These are phyloP conservation scores for Vanilla planifolia DNA, from an alignment of 106 monocot species.

Conservation along the genomic window DNA sequence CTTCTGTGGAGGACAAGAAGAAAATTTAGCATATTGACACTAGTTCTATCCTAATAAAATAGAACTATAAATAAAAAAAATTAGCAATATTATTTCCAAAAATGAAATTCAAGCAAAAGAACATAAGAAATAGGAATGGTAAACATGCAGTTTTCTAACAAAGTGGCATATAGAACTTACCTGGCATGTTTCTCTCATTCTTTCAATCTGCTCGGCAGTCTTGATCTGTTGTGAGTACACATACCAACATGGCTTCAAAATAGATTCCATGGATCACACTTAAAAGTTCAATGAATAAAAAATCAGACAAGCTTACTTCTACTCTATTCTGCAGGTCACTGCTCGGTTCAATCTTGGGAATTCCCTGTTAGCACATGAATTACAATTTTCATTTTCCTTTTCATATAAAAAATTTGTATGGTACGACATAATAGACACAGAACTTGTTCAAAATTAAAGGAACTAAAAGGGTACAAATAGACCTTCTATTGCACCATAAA, in stretches of 20 bases:
- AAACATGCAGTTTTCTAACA: too few species aligned
- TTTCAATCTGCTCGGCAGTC: slow-evolving; percentile 80
- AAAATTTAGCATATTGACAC: too few species aligned
- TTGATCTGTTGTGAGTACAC: slow-evolving; percentile 56
- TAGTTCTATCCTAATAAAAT: too few species aligned
- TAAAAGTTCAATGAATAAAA: neutral
- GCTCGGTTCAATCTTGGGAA: slow-evolving; percentile 89
- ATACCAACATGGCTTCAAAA: neutral
- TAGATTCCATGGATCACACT: neutral
- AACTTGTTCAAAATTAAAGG: neutral
- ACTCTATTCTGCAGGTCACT: slow-evolving; percentile 86
- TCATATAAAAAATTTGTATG: too few species aligned
- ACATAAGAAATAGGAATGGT: too few species aligned
- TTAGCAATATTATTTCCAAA: too few species aligned
- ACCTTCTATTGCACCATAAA: too few species aligned
- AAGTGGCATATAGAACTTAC: too few species aligned
- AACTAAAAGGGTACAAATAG: too few species aligned
- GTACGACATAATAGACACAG: neutral
- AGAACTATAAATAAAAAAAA: too few species aligned
- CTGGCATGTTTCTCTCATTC: slow-evolving; percentile 98
- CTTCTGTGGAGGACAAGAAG: too few species aligned
- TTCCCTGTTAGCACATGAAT: slow-evolving; percentile 47
- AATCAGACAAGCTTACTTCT: slow-evolving; percentile 44
- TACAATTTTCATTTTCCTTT: neutral
- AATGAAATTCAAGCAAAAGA: too few species aligned